These are phyloP conservation scores for Kockiozyma suomiensis DNA, from an alignment of 805 yeast species.

Conservation along the genomic window DNA sequence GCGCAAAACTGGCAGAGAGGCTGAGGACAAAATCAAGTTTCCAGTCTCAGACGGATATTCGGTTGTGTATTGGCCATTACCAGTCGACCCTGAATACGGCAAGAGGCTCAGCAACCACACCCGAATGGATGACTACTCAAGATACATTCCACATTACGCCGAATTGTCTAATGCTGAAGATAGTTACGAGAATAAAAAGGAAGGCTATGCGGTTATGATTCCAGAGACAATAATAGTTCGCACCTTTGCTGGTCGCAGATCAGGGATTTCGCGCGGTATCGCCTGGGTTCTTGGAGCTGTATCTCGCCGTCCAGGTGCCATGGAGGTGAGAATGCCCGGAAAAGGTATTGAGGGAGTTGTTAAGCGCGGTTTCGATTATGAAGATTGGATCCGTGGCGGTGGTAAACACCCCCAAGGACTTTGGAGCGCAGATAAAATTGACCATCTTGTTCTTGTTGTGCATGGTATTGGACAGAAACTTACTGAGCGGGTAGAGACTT, in stretches of 20 bases:
- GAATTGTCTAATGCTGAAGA: slow-evolving; percentile 10
- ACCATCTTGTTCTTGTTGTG: slow-evolving; percentile 73
- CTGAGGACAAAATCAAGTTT: slow-evolving; percentile 33
- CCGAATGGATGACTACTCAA: slow-evolving; percentile 13
- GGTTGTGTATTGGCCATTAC: slow-evolving; percentile 31
- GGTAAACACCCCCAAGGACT: slow-evolving; percentile 17
- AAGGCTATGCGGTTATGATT: slow-evolving; percentile 23
- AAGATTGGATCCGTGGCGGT: slow-evolving; percentile 35
- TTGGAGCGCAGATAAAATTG: slow-evolving; percentile 40
- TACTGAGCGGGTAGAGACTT: slow-evolving; percentile 75
- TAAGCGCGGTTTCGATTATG: slow-evolving; percentile 42
- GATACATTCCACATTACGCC: slow-evolving; percentile 18
- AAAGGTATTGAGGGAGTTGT: slow-evolving; percentile 29
- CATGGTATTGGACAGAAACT: slow-evolving; percentile 95
- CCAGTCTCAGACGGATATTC: slow-evolving; percentile 21
- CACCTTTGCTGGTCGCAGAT: slow-evolving; percentile 26
- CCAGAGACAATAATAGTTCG: slow-evolving; percentile 25
- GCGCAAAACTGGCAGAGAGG: slow-evolving; percentile 30
- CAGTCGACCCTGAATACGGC: slow-evolving; percentile 9
- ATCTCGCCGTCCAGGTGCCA: slow-evolving; percentile 17
- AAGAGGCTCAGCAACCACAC: neutral
- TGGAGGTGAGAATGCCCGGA: slow-evolving; percentile 22
- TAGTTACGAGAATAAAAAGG: slow-evolving; percentile 19
- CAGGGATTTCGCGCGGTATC: slow-evolving; percentile 20
- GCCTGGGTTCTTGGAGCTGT: slow-evolving; percentile 30